Base-by-base conservation (phyloP, 2,329 filamentous ascomycete genomes). In the Akanthomyces dipterigenus region DNA sequence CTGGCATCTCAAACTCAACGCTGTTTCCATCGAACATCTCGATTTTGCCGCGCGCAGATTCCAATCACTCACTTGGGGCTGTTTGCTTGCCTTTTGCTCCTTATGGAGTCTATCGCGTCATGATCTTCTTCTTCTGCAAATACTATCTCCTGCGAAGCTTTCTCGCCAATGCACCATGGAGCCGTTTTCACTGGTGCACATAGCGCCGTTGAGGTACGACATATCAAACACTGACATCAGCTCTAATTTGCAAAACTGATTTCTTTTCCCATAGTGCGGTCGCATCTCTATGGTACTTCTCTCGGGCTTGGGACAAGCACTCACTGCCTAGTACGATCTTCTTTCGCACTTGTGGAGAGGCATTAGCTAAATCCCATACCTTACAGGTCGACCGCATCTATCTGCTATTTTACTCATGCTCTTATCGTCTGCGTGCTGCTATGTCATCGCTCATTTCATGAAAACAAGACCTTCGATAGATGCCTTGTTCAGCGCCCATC, bases 361-460 rank as follows among this genome's bases (percentile, higher is more conserved):
- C 40, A 62, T 22, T 3, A 26, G 8, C 60, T 58, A 31, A 62
- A 7, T 18, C 63, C 69, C 24, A 71, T 61, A 7, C 31, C 7
- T 18, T 38, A 43, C 63, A 83, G 81, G 80, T 65, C 75, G 77
- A 46, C 80, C 80, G 1, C 75, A 78, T 14, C 70, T 82, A 22
- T 83, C 80, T 22, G 53, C 38, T 22, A 31, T 62, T 40, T 34
- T 62, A 16, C 54, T 62, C 7, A 12, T 62, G 16, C 28, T 62
- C 0, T 16, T 62, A 11, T 57, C 60, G 12, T 46, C 53, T 28
- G 46, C 16, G 9, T 46, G 40, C 20, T 62, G 53, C 6, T 48
- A 45, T 40, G 14, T 40, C 7, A 8, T 61, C 6, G 20, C 58
- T 2, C 50, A 61, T 40, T 22, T 48, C 36, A 54, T 55, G 16